Evolutionary conservation across 306 rosid species (phyloP), one percentile per base, ranked within the genome.

Genomic region (Sicyos baderoa): DNA sequence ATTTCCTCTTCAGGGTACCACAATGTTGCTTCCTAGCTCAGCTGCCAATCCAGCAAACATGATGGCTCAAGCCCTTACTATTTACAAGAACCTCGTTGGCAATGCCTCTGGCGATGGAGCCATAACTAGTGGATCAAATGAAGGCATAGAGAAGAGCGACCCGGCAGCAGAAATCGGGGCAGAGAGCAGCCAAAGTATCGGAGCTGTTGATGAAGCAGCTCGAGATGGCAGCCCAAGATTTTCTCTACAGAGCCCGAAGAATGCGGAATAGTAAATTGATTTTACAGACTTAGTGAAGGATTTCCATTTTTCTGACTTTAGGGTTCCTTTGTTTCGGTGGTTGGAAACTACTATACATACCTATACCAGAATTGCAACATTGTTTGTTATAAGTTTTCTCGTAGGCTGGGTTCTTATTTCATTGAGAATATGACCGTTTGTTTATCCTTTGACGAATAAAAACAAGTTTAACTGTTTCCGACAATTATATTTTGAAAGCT

Each of bases 11-110:
- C 86, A 93, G 99, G 80, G 99, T 70, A 93, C 97, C 27, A 93
- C 99, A 54, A 84, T 93, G 88, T 81, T 93, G 84, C 96, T 90
- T 77, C 99, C 99, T 35, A 90, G 95, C 73, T 81, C 89, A 23
- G 89, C 87, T 73, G 81, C 97, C 22, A 85, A 90, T 76, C 97
- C 99, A 25, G 86, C 97, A 63, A 82, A 78, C 82, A 86, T 88
- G 97, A 90, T 93, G 88, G 89, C 96, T 68, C 97, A 93, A 82
- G 99, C 99, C 54, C 87, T 93, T 57, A 77, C 91, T 7, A 86
- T 90, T 82, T 93, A 90, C 72, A 93, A 93, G 84, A 88, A 86
- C 82, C 68, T 93, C 71, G 27, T 88, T 21, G 92, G 85, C 45
- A 82, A 86, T 52, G 85, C 66, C 70, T 58, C 91, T 45, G 69